Percentiles rank a stretch among this genome's conserved stretches.
Evolutionary conservation across 2,329 filamentous ascomycete genomes (phyloP).

Genomic region (Aspergillus pseudoterreus): DNA sequence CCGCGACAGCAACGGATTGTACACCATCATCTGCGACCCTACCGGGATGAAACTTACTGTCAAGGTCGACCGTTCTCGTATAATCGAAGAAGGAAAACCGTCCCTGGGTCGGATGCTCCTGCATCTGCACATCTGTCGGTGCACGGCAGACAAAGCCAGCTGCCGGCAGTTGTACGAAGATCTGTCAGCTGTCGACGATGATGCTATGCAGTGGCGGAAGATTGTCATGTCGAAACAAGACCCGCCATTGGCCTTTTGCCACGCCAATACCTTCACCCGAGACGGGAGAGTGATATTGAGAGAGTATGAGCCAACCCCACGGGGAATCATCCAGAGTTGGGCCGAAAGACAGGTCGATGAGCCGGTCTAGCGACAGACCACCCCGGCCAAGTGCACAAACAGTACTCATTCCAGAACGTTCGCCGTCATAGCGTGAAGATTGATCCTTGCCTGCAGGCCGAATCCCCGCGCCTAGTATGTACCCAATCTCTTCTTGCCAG

Average conservation of each 20-base stretch:
- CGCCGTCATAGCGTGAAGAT: no score
- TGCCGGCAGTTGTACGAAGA: constrained; percentile 57
- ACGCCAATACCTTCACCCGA: constrained; percentile 55
- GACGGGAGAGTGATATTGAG: constrained; percentile 46
- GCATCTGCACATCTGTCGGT: constrained; percentile 60
- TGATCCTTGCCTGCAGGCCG: no score
- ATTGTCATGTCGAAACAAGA: constrained; percentile 50
- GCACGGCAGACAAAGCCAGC: constrained; percentile 54
- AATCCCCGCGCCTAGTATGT: no score
- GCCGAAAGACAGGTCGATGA: constrained; percentile 36
- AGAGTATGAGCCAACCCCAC: constrained; percentile 55
- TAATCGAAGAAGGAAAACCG: constrained; percentile 47
- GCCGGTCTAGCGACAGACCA: not conserved
- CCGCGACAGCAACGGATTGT: constrained; percentile 50
- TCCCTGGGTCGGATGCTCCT: constrained; percentile 58
- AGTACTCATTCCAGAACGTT: not conserved
- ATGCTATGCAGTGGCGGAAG: constrained; percentile 52
- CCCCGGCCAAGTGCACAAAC: not conserved
- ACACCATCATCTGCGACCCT: constrained; percentile 47
- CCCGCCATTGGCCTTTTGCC: constrained; percentile 60
- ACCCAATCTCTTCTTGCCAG: no score
- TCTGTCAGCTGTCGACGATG: constrained; percentile 53
- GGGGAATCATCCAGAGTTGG: constrained; percentile 54
- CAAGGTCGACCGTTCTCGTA: not conserved
- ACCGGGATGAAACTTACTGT: constrained; percentile 23